phyloP scores from a whole-genome alignment of 805 yeast species.

The Candida michaelii region DNA sequence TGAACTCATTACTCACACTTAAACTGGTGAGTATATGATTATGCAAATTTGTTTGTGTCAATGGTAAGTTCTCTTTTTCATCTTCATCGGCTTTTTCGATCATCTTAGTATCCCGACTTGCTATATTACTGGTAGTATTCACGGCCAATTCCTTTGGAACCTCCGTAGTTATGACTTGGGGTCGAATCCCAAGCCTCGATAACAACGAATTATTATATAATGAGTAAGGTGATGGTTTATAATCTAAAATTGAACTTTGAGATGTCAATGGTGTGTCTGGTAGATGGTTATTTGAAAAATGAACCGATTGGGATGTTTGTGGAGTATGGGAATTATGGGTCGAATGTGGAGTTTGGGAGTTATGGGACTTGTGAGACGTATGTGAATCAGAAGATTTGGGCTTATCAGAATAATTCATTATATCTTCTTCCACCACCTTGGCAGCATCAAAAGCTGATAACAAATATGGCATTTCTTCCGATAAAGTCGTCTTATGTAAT shows the following conservation, averaged over 20 bases:
- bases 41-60: constrained; percentile 31
- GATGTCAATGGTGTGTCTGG: constrained; percentile 36
- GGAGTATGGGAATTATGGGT: no score
- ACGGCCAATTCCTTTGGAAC: constrained; percentile 17
- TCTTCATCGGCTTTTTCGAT: constrained; percentile 17
- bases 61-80: constrained; percentile 18
- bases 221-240: constrained; percentile 25
- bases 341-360: no score
- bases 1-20: constrained; percentile 14
- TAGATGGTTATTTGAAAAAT: constrained; percentile 23
- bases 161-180: constrained; percentile 39
- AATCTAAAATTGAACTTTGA: constrained; percentile 29
- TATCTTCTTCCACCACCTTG: constrained; percentile 55
- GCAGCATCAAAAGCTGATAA: constrained; percentile 68
- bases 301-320: constrained; percentile 4
- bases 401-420: constrained; percentile 20
- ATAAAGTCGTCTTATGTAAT: constrained; percentile 51
- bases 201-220: constrained; percentile 36
- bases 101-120: neutral
- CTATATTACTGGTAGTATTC: constrained; percentile 11
- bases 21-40: constrained; percentile 22
- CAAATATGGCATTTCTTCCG: constrained; percentile 65
- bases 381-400: no score
- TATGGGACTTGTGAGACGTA: no score
- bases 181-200: constrained; percentile 40